Base-by-base conservation (phyloP, 192 early-diverging fungal genomes). In the Coemansia sp. region DNA sequence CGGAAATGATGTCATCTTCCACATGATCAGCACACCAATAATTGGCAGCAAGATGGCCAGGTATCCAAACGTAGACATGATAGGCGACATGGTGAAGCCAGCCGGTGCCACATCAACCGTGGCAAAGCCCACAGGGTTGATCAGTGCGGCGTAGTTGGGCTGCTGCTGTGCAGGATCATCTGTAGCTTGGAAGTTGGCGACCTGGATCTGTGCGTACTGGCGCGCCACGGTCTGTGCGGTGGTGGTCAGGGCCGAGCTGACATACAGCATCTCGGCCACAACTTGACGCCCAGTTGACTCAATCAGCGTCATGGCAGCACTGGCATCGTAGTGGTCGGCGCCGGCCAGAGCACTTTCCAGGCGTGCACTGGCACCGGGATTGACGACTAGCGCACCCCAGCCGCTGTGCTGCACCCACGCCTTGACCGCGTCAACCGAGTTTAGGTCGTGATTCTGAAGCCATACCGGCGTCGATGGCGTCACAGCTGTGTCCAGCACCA, bases 311-410 rank as follows among this genome's bases (percentile, higher is more conserved):
- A 79, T 62, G 11, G 71, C 76, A 8, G 58, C 48, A 4, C 51
- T 27, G 4, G 76, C 23, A 23, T 65, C 25, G 54, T 79, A 79
- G 38, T 60, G 61, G 8, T 60, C 32, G 17, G 68, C 72, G 10
- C 47, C 38, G 49, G 3, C 8, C 22, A 79, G 65, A 2, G 76
- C 64, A 19, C 41, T 47, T 15, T 67, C 35, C 25, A 73, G 61
- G 14, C 62, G 60, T 32, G 47, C 49, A 45, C 61, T 79, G 15
- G 72, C 50, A 23, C 68, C 68, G 2, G 50, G 25, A 53, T 79
- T 79, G 52, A 79, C 73, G 15, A 79, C 67, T 24, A 79, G 63
- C 2, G 64, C 76, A n/a, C 76, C 76, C 29, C 71, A 62, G 60
- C 14, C 14, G 21, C 2, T 49, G 47, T n/a, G n/a, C 70, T 55